Evolutionary conservation across 208 protist species (phyloP).

Genomic region (Crithidia fasciculata): DNA sequence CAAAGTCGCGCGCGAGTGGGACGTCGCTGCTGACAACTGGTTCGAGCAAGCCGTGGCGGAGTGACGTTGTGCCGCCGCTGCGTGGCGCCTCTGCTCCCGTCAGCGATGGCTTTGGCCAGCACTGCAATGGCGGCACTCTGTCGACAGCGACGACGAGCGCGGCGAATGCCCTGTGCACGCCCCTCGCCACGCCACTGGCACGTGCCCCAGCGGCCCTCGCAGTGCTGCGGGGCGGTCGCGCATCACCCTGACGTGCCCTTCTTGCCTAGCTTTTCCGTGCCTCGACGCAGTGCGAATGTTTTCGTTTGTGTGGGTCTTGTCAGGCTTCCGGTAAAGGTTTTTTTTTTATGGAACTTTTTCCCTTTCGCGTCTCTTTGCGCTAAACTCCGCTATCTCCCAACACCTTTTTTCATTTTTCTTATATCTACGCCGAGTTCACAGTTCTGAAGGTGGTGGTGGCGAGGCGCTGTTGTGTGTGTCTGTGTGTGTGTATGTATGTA

Average conservation of each 20-base stretch:
- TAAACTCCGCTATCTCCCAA: no score
- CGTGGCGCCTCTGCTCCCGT: neutral
- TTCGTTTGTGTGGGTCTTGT: no score
- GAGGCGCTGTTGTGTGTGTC: neutral
- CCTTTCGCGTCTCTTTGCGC: no score
- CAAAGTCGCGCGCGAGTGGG: neutral
- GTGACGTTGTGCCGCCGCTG: neutral
- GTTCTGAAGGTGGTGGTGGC: no score
- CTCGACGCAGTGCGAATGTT: no score
- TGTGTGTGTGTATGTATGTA: slow-evolving; percentile 2
- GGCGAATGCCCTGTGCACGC: neutral
- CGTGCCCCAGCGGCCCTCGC: no score
- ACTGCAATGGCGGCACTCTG: no score
- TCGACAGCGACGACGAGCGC: neutral
- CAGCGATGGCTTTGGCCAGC: slow-evolving; percentile 1
- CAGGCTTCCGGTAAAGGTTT: no score
- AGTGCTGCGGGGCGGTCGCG: no score
- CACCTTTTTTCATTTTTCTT: neutral
- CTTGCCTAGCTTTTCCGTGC: no score
- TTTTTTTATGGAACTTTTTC: no score
- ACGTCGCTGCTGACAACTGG: slow-evolving; percentile 12
- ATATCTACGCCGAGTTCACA: neutral
- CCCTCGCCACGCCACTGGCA: neutral
- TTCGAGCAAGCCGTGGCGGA: neutral
- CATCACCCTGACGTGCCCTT: no score